Base-by-base conservation (phyloP, 1,284 basidiomycete genomes). In the Malassezia japonica region DNA sequence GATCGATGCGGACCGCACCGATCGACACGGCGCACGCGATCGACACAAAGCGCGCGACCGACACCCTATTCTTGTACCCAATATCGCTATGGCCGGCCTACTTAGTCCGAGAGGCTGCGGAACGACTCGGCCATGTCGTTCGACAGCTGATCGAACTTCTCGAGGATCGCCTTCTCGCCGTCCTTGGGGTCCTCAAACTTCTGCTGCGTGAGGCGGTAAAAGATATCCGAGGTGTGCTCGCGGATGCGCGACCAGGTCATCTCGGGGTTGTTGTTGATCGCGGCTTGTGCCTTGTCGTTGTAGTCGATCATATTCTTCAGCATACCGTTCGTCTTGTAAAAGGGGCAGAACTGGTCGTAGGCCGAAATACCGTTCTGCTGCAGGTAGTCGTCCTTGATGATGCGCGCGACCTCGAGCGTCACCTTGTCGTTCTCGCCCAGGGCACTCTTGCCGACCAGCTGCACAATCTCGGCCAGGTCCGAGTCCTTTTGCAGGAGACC, bases 281-380 rank as follows among this genome's bases (percentile, higher is more conserved):
- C 65, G 15, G 88, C 86, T 73, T 82, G 85, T 6, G 92, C 88
- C 23, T 81, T 78, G 73, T 95, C 85, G 70, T 94, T 85, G 81
- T 90, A 96, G n/a, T 82, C 81, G 60, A 96, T 87, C 74, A 95
- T 89, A 77, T 94, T 94, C 71, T 82, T 83, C 70, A 98, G 77
- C 94, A 99, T 99, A 46, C 82, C 87, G 53, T 83, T 85, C 40
- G 92, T 72, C 61, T 70, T 74, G 65, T 70, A 73, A 50, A 98
- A 96, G 21, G 94, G 94, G 71, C 94, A 99, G 78, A 81, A 96
- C 50, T 89, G 82, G 75, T 96, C 92, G 73, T 95, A 96, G 74
- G 90, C 87, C 74, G 86, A 89, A 80, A 96, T 95, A 71, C 94
- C 94, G 72, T 98, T 96, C 77, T 99, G 92, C 75, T 95, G 91